Base-by-base conservation (phyloP, 148 eudicot genomes). In the Rhododendron henanense region DNA sequence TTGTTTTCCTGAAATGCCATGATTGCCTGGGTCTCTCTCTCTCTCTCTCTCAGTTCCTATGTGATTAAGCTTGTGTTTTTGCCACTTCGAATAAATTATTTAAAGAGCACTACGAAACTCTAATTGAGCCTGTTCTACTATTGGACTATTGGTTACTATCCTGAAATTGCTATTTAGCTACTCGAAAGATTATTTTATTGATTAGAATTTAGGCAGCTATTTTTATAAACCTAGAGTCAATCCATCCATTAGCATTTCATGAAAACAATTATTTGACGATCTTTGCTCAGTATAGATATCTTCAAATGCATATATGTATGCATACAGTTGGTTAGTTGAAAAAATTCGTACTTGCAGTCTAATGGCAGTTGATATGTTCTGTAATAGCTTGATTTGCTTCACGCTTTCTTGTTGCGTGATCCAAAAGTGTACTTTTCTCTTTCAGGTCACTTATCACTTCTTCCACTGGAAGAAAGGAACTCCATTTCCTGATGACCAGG, bases 401-500 rank as follows among this genome's bases (percentile, higher is more conserved):
- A 31, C 10, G 21, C 48, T 81, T 35, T 57, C 47, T 21, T 84
- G 76, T 23, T 74, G 48, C 86, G 23, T 37, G 50, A 41, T 85
- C 82, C 86, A 90, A 7, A 67, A 71, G 79, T 81, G 16, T 81
- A 19, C 5, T 73, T 53, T 8, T 25, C 11, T 48, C 41, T 75
- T 4, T 67, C 74, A 90, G 98, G 93, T 94, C 44, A 95, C 98
- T 11, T 95, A 95, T 90, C 98, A 95, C 87, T 95, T 89, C 76
- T 95, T 95, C 90, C 98, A 95, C 85, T 95, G 98, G 98, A 93
- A 91, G 86, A 95, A 95, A 87, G 98, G 98, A 84, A 95, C 98
- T 41, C 98, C 98, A 1, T 95, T 95, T 89, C 91, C 97, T 89
- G 98, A 95, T 89, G 98, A 95, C 86, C 98, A 95, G 87, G 98